Evolutionary conservation across 1,284 basidiomycete species (phyloP).

Genomic region (Waitea zeae): DNA sequence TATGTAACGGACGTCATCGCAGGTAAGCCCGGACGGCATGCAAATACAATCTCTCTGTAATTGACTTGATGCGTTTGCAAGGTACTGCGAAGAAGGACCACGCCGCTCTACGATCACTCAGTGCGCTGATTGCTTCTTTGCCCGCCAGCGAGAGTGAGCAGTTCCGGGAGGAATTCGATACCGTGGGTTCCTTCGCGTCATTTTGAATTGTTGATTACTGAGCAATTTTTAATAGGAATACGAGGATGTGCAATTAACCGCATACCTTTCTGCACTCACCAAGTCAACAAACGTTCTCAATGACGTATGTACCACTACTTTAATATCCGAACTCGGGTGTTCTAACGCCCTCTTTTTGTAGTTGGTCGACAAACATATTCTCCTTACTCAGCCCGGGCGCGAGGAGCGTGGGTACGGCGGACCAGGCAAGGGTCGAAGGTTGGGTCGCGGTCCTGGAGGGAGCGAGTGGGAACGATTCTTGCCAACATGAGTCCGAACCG

Average conservation of each 20-base stretch:
- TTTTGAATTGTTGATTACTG: constrained; percentile 4
- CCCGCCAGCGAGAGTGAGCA: constrained; percentile 68
- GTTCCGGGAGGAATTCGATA: constrained; percentile 76
- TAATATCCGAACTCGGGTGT: too few species aligned
- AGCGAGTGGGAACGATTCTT: too few species aligned
- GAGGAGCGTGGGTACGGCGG: too few species aligned
- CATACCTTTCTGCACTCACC: constrained; percentile 76
- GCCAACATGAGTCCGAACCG: too few species aligned
- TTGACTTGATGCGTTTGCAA: not conserved
- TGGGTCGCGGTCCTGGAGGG: too few species aligned
- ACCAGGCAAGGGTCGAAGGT: too few species aligned
- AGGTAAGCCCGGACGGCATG: too few species aligned
- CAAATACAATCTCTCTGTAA: too few species aligned
- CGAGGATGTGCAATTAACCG: constrained; percentile 86
- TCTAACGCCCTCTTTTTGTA: too few species aligned
- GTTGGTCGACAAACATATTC: too few species aligned
- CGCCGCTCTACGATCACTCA: constrained; percentile 67
- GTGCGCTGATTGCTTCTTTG: constrained; percentile 72
- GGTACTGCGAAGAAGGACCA: constrained; percentile 45
- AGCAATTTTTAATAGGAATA: constrained; percentile 54
- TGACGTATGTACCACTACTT: constrained; percentile 54
- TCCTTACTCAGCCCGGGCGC: too few species aligned
- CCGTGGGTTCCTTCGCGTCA: constrained; percentile 28
- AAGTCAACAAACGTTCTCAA: constrained; percentile 78
- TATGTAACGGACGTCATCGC: constrained; percentile 67